phyloP scores from a whole-genome alignment of 1,284 basidiomycete genomes.

The Tylopilus orsonianus region DNA sequence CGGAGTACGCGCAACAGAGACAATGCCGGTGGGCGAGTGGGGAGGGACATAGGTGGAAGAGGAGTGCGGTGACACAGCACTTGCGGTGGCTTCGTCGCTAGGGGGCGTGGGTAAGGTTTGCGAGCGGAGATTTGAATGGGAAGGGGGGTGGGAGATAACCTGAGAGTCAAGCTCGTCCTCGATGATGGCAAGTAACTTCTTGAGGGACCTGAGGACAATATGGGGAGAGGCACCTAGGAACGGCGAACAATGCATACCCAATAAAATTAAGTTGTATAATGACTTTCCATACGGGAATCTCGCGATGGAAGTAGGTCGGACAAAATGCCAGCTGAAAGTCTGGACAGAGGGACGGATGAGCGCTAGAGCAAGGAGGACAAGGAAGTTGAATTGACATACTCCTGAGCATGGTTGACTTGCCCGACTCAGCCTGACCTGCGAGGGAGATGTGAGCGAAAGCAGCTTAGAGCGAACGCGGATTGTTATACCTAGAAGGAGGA shows the following conservation, averaged over 20 bases:
- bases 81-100: neutral
- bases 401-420: conserved; percentile 68
- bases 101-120: conserved; percentile 3
- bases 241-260: conserved; percentile 37
- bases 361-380: neutral
- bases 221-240: neutral
- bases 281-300: conserved; percentile 58
- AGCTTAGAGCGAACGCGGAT: conserved; percentile 10
- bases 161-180: conserved; percentile 47
- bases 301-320: conserved; percentile 56
- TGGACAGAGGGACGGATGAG: conserved; percentile 23
- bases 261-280: conserved; percentile 71
- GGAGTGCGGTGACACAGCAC: neutral
- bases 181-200: conserved; percentile 50
- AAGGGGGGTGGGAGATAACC: conserved; percentile 8
- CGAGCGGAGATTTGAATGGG: conserved; percentile 1
- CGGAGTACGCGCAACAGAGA: too few relatives aligned
- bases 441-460: neutral
- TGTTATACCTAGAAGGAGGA: conserved; percentile 57
- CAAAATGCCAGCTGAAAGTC: conserved; percentile 70
- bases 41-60: neutral
- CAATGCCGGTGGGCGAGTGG: neutral
- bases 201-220: conserved; percentile 44
- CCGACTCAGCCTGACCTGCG: conserved; percentile 65
- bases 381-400: conserved; percentile 44